Conservation (phyloP, 2,329 filamentous ascomycete species). For the Alternaria sp. region DNA sequence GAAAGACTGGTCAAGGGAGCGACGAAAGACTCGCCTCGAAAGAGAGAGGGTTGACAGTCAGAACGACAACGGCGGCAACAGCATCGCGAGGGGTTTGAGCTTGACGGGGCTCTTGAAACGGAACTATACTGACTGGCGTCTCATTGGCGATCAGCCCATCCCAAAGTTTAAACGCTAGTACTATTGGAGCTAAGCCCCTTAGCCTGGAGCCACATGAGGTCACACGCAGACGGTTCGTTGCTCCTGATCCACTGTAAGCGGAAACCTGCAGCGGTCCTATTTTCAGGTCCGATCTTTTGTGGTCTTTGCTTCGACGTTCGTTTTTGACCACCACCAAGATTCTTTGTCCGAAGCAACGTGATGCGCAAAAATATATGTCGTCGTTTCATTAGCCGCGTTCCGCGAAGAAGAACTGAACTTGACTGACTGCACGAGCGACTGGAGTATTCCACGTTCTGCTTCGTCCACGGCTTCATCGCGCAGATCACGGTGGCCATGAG, state of each 20-base stretch:
- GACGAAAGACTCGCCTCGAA: slow-evolving; percentile 40
- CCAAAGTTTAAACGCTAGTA: slow-evolving; percentile 17
- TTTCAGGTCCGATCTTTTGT: background rate
- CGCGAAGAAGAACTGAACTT: background rate
- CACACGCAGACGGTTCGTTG: slow-evolving; percentile 6
- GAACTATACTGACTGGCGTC: slow-evolving; percentile 16
- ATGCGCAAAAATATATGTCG: background rate
- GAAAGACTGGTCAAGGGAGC: slow-evolving; percentile 41
- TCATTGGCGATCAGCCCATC: slow-evolving; percentile 24
- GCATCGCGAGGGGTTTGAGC: slow-evolving; percentile 31
- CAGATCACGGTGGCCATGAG: background rate
- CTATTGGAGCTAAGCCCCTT: slow-evolving; percentile 17
- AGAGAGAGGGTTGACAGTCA: slow-evolving; percentile 28
- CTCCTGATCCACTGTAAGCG: slow-evolving; percentile 6
- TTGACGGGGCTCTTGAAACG: slow-evolving; percentile 27
- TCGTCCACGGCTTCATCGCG: background rate
- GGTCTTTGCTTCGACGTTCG: background rate
- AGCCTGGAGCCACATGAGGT: slow-evolving; percentile 19
- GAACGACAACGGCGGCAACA: slow-evolving; percentile 18
- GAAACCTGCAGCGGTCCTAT: slow-evolving; percentile 4
- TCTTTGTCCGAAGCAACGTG: slow-evolving; percentile 4
- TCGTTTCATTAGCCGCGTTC: background rate
- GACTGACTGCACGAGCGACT: background rate
- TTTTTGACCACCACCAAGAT: background rate
- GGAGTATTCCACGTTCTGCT: background rate